These are phyloP conservation scores for Chenopodium berlandieri DNA, from an alignment of 148 eudicot genomes.

Conservation along the genomic window DNA sequence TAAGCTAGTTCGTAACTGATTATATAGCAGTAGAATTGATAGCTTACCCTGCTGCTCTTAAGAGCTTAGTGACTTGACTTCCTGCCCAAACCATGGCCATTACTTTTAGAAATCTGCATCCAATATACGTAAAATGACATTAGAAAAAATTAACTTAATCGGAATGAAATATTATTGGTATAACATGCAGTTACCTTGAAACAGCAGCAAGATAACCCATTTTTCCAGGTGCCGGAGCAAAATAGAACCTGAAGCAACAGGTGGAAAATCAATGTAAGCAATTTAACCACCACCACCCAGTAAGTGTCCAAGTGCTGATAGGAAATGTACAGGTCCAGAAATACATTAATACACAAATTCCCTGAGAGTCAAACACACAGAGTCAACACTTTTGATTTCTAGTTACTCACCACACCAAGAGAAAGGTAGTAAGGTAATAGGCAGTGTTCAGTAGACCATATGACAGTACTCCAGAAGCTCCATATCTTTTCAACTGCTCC, in stretches of 20 bases:
- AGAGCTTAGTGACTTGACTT: constrained; percentile 88
- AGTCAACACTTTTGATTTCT: neutral
- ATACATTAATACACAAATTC: neutral
- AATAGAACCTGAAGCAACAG: constrained; percentile 52
- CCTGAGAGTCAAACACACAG: neutral
- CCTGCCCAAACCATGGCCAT: constrained; percentile 99
- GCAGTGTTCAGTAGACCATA: constrained; percentile 76
- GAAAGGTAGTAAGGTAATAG: constrained; percentile 72
- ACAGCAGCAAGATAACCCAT: constrained; percentile 83
- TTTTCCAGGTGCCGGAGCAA: constrained; percentile 79
- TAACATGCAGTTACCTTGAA: constrained; percentile 36
- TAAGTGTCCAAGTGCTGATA: neutral
- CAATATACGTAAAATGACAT: constrained; percentile 5
- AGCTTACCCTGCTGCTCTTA: constrained; percentile 87
- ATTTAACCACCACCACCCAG: neutral
- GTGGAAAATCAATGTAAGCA: constrained; percentile 8
- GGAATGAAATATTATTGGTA: neutral
- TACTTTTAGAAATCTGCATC: constrained; percentile 67
- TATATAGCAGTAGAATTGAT: neutral
- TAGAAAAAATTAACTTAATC: neutral
- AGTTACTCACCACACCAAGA: constrained; percentile 58
- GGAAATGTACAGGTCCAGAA: neutral
- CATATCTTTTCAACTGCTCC: constrained; percentile 66
- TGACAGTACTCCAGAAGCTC: constrained; percentile 64
- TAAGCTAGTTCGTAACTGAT: neutral